These are phyloP conservation scores for Otatea glauca DNA, from an alignment of 176 grass and related monocot genomes.

Conservation along the genomic window DNA sequence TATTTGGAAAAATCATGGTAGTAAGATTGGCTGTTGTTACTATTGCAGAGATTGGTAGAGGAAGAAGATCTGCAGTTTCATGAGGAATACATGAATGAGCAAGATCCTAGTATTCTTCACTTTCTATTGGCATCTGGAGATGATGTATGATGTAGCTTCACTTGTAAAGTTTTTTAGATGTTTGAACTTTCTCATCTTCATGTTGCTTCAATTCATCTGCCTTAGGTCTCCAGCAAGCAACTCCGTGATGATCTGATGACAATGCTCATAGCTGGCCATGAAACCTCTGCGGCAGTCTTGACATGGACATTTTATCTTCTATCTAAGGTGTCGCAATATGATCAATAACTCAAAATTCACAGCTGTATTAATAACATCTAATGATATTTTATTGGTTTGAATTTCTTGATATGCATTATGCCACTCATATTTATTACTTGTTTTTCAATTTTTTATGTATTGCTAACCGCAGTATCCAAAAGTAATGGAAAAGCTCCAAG, in stretches of 20 bases:
- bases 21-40: slow-evolving; percentile 7
- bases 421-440: neutral
- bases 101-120: slow-evolving; percentile 99
- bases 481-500: slow-evolving; percentile 86
- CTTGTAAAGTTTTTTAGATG: neutral
- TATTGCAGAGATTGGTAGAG: slow-evolving; percentile 85
- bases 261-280: slow-evolving; percentile 94
- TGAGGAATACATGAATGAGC: slow-evolving; percentile 95
- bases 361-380: slow-evolving; percentile 21
- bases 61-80: slow-evolving; percentile 95
- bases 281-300: slow-evolving; percentile 94
- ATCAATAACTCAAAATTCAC: neutral
- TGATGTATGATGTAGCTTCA: slow-evolving; percentile 61
- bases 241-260: slow-evolving; percentile 97
- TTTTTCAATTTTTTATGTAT: slow-evolving; percentile 1
- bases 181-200: slow-evolving; percentile 19
- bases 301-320: slow-evolving; percentile 99
- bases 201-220: slow-evolving; percentile 32
- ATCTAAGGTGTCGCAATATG: slow-evolving; percentile 60
- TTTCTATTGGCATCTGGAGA: slow-evolving; percentile 97
- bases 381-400: neutral
- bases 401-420: neutral
- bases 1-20: neutral
- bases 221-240: slow-evolving; percentile 95
- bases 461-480: slow-evolving; percentile 68